Conservation (phyloP, 306 rosid genomes). For the Lathyrus aphaca region DNA sequence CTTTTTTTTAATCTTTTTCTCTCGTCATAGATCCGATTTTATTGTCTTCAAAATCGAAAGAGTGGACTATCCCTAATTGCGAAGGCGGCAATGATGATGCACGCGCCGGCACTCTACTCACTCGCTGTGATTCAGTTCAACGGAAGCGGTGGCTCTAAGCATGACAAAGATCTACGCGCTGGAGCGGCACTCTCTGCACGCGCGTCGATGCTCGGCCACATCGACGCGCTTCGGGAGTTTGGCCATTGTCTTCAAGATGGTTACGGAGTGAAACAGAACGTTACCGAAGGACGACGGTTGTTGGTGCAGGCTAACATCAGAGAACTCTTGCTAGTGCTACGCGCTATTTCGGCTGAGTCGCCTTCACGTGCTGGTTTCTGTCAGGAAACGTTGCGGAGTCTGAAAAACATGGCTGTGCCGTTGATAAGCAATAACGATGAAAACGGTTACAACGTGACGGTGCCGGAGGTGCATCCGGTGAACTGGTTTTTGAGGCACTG, state of each 20-base stretch:
- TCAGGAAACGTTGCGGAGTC: slow-evolving; percentile 30
- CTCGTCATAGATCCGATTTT: slow-evolving; percentile 71
- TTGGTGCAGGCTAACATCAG: slow-evolving; percentile 80
- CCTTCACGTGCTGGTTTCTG: slow-evolving; percentile 16
- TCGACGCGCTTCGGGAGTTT: slow-evolving; percentile 84
- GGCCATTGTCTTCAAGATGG: slow-evolving; percentile 96
- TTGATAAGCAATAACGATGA: slow-evolving; percentile 68
- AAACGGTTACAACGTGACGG: slow-evolving; percentile 55
- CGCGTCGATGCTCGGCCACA: slow-evolving; percentile 74
- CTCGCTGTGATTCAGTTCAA: slow-evolving; percentile 88
- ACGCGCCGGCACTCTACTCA: slow-evolving; percentile 82
- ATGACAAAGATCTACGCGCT: slow-evolving; percentile 65
- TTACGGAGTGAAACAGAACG: slow-evolving; percentile 65
- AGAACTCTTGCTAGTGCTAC: slow-evolving; percentile 55
- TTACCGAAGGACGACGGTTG: slow-evolving; percentile 63
- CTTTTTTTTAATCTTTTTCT: background rate
- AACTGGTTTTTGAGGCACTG: slow-evolving; percentile 73
- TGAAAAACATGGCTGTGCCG: slow-evolving; percentile 42
- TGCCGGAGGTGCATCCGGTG: slow-evolving; percentile 62
- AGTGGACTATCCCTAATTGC: slow-evolving; percentile 75
- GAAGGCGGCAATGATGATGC: slow-evolving; percentile 68
- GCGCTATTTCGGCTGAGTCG: slow-evolving; percentile 22
- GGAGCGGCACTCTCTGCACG: slow-evolving; percentile 79
- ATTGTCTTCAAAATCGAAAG: slow-evolving; percentile 69
- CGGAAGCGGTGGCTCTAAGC: slow-evolving; percentile 82